These are phyloP conservation scores for Tulasnella sp. DNA, from an alignment of 768 basidiomycete species.

Conservation along the genomic window DNA sequence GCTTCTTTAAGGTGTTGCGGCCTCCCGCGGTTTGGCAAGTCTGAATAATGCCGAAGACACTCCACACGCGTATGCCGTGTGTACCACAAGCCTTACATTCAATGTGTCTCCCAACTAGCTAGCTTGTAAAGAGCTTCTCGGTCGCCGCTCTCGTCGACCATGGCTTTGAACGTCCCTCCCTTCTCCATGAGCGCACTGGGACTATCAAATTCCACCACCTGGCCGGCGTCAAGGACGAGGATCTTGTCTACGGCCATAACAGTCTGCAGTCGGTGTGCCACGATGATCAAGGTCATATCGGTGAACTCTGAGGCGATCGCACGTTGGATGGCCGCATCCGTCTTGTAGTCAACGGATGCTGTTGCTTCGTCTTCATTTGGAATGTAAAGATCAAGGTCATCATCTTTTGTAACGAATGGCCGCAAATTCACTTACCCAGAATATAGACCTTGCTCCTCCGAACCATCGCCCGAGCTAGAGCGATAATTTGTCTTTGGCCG, in stretches of 20 bases:
- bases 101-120: too few relatives aligned
- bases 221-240: conserved; percentile 41
- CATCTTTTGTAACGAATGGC: background rate
- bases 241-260: conserved; percentile 55
- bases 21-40: too few relatives aligned
- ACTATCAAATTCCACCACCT: conserved; percentile 44
- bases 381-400: too few relatives aligned
- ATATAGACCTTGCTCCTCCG: conserved; percentile 24
- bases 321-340: conserved; percentile 45
- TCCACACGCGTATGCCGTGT: too few relatives aligned
- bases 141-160: conserved; percentile 50
- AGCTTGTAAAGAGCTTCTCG: conserved; percentile 34
- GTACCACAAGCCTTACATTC: too few relatives aligned
- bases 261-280: conserved; percentile 47
- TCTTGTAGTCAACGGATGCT: conserved; percentile 37
- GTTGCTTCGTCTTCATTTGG: conserved; percentile 14
- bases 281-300: conserved; percentile 43
- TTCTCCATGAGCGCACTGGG: conserved; percentile 42
- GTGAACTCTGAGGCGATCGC: conserved; percentile 39
- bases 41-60: too few relatives aligned
- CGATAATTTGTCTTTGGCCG: too few relatives aligned
- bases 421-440: conserved; percentile 12
- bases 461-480: too few relatives aligned
- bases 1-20: too few relatives aligned
- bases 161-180: conserved; percentile 39